These are phyloP conservation scores for Paragyromitra xinjiangensis DNA, from an alignment of 495 filamentous ascomycete genomes.

Conservation along the genomic window DNA sequence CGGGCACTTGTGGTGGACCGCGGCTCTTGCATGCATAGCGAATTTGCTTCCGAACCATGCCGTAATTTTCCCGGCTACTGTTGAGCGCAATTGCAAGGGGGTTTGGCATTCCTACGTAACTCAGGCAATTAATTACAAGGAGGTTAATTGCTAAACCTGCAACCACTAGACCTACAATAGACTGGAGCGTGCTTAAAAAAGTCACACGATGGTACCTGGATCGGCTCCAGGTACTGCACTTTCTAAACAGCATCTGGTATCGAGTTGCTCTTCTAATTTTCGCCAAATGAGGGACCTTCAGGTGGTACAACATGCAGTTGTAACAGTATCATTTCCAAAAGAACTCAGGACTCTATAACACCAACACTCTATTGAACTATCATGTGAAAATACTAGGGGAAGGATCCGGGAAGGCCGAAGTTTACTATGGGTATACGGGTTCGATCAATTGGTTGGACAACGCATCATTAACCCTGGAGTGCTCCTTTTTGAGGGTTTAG, in stretches of 20 bases:
- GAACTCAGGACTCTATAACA: neutral
- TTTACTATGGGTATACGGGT: conserved; percentile 9
- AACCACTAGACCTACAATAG: conserved; percentile 34
- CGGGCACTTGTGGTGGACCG: conserved; percentile 2
- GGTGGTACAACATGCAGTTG: conserved; percentile 19
- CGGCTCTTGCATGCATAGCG: conserved; percentile 15
- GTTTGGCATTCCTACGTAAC: conserved; percentile 30
- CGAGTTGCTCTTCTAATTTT: conserved; percentile 27
- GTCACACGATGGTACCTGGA: conserved; percentile 31
- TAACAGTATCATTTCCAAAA: conserved; percentile 16
- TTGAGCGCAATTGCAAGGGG: conserved; percentile 12
- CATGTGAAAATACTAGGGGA: neutral
- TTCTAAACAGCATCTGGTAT: conserved; percentile 32
- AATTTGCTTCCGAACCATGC: conserved; percentile 17
- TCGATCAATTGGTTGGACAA: conserved; percentile 25
- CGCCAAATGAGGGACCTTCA: conserved; percentile 1
- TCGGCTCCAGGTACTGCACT: conserved; percentile 27
- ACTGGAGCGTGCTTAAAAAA: conserved; percentile 13
- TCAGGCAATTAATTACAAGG: conserved; percentile 15
- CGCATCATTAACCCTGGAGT: conserved; percentile 6
- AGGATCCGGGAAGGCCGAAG: conserved; percentile 11
- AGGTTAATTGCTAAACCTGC: conserved; percentile 27
- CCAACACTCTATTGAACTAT: neutral
- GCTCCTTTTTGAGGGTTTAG: conserved; percentile 13
- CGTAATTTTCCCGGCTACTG: conserved; percentile 13